Evolutionary conservation across 2,329 filamentous ascomycete genomes (phyloP), one percentile per base, ranked within the genome.

Genomic region (Sclerotinia spermophila): DNA sequence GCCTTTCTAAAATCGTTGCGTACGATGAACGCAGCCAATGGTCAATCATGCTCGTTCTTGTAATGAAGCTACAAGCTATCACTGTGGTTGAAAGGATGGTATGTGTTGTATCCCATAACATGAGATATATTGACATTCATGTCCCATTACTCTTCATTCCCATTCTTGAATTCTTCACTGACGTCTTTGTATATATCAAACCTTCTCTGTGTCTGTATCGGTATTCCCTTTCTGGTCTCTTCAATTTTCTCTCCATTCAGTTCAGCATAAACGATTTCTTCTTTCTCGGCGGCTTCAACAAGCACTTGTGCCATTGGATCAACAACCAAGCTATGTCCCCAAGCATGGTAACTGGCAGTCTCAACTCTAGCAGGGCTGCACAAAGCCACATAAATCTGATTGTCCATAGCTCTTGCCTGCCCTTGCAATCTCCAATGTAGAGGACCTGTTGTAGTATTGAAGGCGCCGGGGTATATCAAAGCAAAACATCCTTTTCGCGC

Each of bases 111-210:
- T 53, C 13, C 30, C 44, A 15, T 21, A 38, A 51, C n/a, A 42
- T 42, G 60, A 24, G 17, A 33, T 38, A 38, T 60, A 38, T 42
- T 17, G 58, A 30, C 19, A 44, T 44, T 33, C 27, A 11, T 24
- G 30, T 2, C 10, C 33, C 8, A 27, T 30, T 33, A 58, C 45
- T 66, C 30, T 35, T 69, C 59, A 30, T 59, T 35, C 21, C 58
- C 64, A 21, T 60, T 59, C 21, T 66, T 53, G 56, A 67, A 69
- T 48, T 51, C 90, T 77, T 87, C 81, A 77, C 89, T 94, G 44
- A 99, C 89, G 84, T 99, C 94, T 0, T 93, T 92, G 81, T 99
- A 99, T 30, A 99, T 91, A 81, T 99, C 96, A 79, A 97, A 99
- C 75, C 96, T 85, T 77, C 96, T 86, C 85, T 99, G 96, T 27